These are phyloP conservation scores for Ascochyta rabiei DNA, from an alignment of 2,329 filamentous ascomycete genomes.

Conservation along the genomic window DNA sequence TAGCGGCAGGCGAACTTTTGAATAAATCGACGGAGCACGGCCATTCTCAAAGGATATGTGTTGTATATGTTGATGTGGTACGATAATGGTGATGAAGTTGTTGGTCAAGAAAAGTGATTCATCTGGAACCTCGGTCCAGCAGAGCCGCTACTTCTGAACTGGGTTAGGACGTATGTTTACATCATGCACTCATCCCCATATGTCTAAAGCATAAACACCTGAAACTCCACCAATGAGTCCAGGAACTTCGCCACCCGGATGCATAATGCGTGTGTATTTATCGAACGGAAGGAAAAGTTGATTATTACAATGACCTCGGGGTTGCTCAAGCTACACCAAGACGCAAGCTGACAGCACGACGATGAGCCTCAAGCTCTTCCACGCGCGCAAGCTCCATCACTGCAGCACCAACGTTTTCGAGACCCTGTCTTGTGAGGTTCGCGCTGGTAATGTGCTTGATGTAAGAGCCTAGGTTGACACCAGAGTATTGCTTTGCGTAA, in stretches of 20 bases:
- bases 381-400: slow-evolving; percentile 96
- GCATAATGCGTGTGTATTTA: slow-evolving; percentile 4
- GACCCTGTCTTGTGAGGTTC: slow-evolving; percentile 82
- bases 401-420: slow-evolving; percentile 82
- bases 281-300: neutral
- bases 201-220: slow-evolving; percentile 17
- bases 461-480: slow-evolving; percentile 94
- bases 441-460: slow-evolving; percentile 98
- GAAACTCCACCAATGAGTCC: slow-evolving; percentile 13
- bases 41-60: neutral
- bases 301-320: neutral
- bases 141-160: neutral
- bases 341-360: slow-evolving; percentile 72
- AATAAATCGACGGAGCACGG: neutral
- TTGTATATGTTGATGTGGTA: neutral
- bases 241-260: slow-evolving; percentile 6
- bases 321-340: slow-evolving; percentile 51
- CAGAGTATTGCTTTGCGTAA: slow-evolving; percentile 97
- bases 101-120: neutral
- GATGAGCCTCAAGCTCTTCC: slow-evolving; percentile 92
- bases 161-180: slow-evolving; percentile 5
- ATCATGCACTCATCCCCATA: slow-evolving; percentile 13
- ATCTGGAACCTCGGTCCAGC: slow-evolving; percentile 9
- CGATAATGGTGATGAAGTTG: neutral
- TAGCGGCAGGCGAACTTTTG: neutral